phyloP scores from a whole-genome alignment of 257 asterid species.

The Thymus quinquecostatus region DNA sequence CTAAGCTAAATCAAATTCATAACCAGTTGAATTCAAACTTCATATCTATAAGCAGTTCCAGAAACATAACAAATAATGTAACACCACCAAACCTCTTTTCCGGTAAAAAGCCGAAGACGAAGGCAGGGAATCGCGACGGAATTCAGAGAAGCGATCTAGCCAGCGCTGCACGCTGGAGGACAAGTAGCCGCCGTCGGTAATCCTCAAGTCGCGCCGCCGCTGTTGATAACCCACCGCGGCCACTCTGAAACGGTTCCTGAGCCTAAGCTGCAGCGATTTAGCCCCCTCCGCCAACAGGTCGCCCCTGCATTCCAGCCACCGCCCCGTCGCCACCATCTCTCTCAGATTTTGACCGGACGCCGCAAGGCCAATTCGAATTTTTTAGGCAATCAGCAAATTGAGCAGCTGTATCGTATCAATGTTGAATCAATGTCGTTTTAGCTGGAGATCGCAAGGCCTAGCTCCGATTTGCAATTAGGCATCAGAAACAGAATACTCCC shows the following conservation, averaged over 20 bases:
- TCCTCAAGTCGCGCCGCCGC: slow-evolving; percentile 48
- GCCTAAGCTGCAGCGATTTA: slow-evolving; percentile 64
- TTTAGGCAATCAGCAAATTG: neutral
- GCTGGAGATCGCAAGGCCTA: neutral
- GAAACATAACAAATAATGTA: neutral
- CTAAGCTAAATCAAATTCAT: neutral
- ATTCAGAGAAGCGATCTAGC: slow-evolving; percentile 68
- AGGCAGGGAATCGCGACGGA: slow-evolving; percentile 69
- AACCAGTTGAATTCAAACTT: neutral
- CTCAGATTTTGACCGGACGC: too few species aligned
- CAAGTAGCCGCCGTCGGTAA: slow-evolving; percentile 48
- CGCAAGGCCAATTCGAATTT: neutral
- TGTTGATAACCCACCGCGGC: slow-evolving; percentile 68
- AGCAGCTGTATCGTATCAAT: neutral
- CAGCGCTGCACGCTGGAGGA: slow-evolving; percentile 60
- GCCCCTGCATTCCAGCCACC: slow-evolving; percentile 70
- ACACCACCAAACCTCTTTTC: slow-evolving; percentile 48
- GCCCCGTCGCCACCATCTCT: slow-evolving; percentile 60
- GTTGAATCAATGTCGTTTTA: neutral
- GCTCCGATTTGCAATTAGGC: too few species aligned
- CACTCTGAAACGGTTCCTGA: slow-evolving; percentile 75
- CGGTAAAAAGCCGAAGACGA: slow-evolving; percentile 75
- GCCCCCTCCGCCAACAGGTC: slow-evolving; percentile 85
- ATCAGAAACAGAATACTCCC: too few species aligned
- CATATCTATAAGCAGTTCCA: neutral